Percentiles rank a stretch among this genome's conserved stretches.
Evolutionary conservation across 2,329 filamentous ascomycete species (phyloP).

Genomic region (Myriosclerotinia curreyana): DNA sequence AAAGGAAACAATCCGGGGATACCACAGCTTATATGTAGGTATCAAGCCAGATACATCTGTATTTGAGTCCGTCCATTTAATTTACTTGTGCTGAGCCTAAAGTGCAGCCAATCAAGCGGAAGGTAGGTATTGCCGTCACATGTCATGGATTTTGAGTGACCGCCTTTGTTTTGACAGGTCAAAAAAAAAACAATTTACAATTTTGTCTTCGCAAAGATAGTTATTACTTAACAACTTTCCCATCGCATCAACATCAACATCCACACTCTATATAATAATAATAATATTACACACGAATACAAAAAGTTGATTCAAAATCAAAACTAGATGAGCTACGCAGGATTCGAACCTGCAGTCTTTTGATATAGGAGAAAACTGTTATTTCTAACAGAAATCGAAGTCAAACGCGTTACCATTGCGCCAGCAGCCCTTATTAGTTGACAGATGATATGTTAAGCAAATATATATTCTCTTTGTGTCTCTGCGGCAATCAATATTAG

Average conservation of each 20-base stretch:
- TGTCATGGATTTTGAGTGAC: no score
- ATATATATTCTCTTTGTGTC: background rate
- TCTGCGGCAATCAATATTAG: background rate
- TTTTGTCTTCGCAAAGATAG: no score
- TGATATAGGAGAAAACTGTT: background rate
- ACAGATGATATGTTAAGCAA: no score
- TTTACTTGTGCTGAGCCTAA: background rate
- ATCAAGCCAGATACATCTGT: background rate
- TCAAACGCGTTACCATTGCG: conserved; percentile 11
- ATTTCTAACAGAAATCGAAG: background rate
- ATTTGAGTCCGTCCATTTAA: background rate
- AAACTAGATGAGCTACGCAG: conserved; percentile 9
- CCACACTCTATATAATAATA: no score
- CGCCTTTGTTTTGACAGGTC: no score
- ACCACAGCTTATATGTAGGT: background rate
- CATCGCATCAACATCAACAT: no score
- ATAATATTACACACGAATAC: no score
- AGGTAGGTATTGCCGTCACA: no score
- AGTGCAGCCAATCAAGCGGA: background rate
- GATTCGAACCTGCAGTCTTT: conserved; percentile 6
- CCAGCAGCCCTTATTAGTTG: background rate
- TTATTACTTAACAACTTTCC: no score
- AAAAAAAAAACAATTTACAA: no score
- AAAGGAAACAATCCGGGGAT: background rate
- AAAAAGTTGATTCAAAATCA: no score